These are phyloP conservation scores for Musa beccarii DNA, from an alignment of 176 grass and related monocot genomes.

Conservation along the genomic window DNA sequence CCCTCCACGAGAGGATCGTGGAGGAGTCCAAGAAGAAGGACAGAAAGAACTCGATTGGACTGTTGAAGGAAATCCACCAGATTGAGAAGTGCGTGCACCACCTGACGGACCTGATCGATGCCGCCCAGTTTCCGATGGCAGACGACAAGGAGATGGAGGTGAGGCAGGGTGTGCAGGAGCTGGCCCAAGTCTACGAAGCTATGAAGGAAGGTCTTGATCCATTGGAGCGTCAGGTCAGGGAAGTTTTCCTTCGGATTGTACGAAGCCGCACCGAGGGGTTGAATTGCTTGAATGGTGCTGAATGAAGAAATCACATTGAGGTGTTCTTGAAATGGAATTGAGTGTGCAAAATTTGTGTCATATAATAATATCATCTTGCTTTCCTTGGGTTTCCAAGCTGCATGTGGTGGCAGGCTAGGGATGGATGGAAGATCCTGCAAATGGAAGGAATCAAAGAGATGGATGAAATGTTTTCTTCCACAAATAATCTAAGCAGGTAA, in stretches of 20 bases:
- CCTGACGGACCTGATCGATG: slow-evolving; percentile 55
- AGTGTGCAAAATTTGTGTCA: neutral
- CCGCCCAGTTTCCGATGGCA: slow-evolving; percentile 13
- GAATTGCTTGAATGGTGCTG: slow-evolving; percentile 36
- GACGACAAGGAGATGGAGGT: slow-evolving; percentile 48
- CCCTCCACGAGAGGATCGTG: slow-evolving; percentile 62
- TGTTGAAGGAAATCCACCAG: slow-evolving; percentile 67
- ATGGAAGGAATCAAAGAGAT: neutral
- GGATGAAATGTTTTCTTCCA: slow-evolving; percentile 4
- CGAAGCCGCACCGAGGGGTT: slow-evolving; percentile 76
- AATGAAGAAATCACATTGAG: slow-evolving; percentile 26
- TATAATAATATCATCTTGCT: neutral
- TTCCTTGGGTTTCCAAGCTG: neutral
- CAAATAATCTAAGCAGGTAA: slow-evolving; percentile 21
- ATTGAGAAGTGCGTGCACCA: slow-evolving; percentile 55
- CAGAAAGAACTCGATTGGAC: slow-evolving; percentile 53
- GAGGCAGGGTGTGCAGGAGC: slow-evolving; percentile 35
- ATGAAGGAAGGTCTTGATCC: slow-evolving; percentile 61
- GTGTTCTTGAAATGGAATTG: neutral
- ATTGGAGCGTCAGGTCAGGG: slow-evolving; percentile 62
- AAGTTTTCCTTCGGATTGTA: slow-evolving; percentile 92
- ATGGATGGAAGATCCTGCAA: neutral
- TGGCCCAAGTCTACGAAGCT: slow-evolving; percentile 38
- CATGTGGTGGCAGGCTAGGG: neutral
- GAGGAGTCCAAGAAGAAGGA: slow-evolving; percentile 93